phyloP scores from a whole-genome alignment of 1,139 yeast genomes.

The Yamadazyma dushanensis region DNA sequence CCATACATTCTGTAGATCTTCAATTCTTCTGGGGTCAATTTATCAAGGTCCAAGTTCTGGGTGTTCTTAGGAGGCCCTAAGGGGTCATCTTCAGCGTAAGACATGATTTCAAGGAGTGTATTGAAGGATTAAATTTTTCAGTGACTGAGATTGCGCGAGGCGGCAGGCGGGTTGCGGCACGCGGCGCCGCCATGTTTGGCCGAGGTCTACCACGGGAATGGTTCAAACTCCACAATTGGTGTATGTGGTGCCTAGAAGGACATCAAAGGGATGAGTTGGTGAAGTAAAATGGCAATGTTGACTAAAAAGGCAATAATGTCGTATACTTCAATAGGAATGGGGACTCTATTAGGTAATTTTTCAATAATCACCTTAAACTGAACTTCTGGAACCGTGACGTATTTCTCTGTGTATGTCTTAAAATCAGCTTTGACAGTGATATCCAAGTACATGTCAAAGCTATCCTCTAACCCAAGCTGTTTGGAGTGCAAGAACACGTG shows the following conservation, averaged over 20 bases:
- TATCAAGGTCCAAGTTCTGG: slow-evolving; percentile 53
- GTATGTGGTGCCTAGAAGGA: too few species aligned
- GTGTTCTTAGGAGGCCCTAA: slow-evolving; percentile 47
- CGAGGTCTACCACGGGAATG: too few species aligned
- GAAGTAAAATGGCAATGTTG: slow-evolving; percentile 24
- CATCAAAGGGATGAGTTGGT: too few species aligned
- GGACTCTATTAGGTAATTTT: slow-evolving; percentile 32
- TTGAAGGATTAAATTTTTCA: background rate
- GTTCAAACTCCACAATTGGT: too few species aligned
- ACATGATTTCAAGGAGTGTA: slow-evolving; percentile 8
- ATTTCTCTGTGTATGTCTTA: slow-evolving; percentile 21
- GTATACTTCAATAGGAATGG: slow-evolving; percentile 43
- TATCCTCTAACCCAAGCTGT: slow-evolving; percentile 5
- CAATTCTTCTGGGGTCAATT: slow-evolving; percentile 66
- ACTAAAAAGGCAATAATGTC: slow-evolving; percentile 33
- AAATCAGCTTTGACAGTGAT: slow-evolving; percentile 29
- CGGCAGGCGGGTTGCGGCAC: background rate
- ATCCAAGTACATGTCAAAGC: slow-evolving; percentile 32
- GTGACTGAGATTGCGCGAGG: background rate
- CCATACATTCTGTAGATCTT: slow-evolving; percentile 81
- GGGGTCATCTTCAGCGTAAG: slow-evolving; percentile 44
- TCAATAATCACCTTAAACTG: slow-evolving; percentile 31
- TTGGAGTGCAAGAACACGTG: slow-evolving; percentile 24
- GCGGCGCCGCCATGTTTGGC: background rate
- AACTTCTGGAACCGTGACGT: slow-evolving; percentile 18